Percentiles rank a stretch among this genome's conserved stretches.
phyloP scores from a whole-genome alignment of 768 basidiomycete genomes.

The Paxillus involutus region DNA sequence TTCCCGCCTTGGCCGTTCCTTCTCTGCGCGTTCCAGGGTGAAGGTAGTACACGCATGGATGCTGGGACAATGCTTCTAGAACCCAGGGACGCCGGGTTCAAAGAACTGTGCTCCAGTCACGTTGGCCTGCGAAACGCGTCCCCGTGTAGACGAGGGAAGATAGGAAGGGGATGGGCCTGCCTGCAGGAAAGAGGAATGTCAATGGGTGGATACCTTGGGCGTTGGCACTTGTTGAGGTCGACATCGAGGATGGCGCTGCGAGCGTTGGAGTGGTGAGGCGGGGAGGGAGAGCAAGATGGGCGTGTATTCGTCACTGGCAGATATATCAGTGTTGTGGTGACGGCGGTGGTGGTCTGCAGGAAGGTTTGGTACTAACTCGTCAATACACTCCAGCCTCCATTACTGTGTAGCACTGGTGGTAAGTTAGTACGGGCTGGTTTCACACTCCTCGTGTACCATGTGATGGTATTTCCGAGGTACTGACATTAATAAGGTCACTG shows the following conservation, averaged over 20 bases:
- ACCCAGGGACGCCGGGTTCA: conserved; percentile 73
- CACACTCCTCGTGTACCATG: too few species aligned
- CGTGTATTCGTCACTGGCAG: too few species aligned
- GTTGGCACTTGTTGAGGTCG: conserved; percentile 21
- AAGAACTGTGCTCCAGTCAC: conserved; percentile 81
- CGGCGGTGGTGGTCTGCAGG: too few species aligned
- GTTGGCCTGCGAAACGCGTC: conserved; percentile 82
- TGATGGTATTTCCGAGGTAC: too few species aligned
- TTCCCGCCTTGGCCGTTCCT: conserved; percentile 68
- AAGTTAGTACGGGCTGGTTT: too few species aligned
- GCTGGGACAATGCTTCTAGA: conserved; percentile 79
- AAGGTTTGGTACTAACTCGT: too few species aligned
- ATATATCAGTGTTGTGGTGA: too few species aligned
- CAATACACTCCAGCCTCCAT: too few species aligned
- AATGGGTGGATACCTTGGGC: conserved; percentile 71
- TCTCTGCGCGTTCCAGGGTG: conserved; percentile 45
- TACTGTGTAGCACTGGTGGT: too few species aligned
- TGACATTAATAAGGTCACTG: too few species aligned
- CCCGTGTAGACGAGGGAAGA: conserved; percentile 80
- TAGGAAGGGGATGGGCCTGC: conserved; percentile 91
- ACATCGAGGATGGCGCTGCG: conserved; percentile 2
- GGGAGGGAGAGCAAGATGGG: too few species aligned
- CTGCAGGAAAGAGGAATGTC: conserved; percentile 82
- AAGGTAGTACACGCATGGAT: conserved; percentile 53
- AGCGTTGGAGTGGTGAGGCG: too few species aligned